A percentile compares a stretch with the other conserved stretches of the same genome.
These are phyloP conservation scores for Populus pruinosa DNA, from an alignment of 345 rosid species.

Conservation along the genomic window DNA sequence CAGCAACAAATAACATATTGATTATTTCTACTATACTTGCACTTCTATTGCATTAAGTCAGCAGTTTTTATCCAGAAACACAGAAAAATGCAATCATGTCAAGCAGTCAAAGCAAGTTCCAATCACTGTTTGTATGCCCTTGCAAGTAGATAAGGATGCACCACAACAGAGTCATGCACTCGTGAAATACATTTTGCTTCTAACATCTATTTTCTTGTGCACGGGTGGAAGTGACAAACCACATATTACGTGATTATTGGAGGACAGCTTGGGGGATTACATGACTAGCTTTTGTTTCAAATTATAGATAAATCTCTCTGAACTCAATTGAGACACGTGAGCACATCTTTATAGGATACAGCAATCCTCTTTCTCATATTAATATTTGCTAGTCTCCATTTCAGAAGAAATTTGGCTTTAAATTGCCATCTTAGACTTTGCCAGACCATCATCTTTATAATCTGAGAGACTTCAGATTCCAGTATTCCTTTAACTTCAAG, in stretches of 20 bases:
- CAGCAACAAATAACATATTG: background rate
- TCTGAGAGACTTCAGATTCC: background rate
- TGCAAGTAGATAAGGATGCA: background rate
- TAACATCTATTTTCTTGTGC: background rate
- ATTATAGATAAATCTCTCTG: too few relatives aligned
- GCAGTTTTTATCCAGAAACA: background rate
- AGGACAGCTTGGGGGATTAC: background rate
- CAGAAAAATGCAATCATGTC: background rate
- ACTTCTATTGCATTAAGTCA: background rate
- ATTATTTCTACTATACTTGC: background rate
- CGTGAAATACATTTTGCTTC: background rate
- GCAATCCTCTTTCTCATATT: background rate
- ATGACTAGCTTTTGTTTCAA: background rate
- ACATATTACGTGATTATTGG: background rate
- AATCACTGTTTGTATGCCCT: background rate
- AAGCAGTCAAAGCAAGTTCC: background rate
- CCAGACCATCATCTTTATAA: background rate
- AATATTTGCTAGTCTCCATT: background rate
- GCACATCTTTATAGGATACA: background rate
- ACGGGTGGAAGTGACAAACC: background rate
- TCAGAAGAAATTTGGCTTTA: background rate
- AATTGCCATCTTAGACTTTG: background rate
- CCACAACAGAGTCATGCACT: background rate
- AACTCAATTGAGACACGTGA: background rate
- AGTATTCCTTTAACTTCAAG: background rate